A percentile compares a stretch with the other conserved stretches of the same genome.
Evolutionary conservation across 2,329 filamentous ascomycete genomes (phyloP).

Genomic region (Phaeoacremonium minimum): DNA sequence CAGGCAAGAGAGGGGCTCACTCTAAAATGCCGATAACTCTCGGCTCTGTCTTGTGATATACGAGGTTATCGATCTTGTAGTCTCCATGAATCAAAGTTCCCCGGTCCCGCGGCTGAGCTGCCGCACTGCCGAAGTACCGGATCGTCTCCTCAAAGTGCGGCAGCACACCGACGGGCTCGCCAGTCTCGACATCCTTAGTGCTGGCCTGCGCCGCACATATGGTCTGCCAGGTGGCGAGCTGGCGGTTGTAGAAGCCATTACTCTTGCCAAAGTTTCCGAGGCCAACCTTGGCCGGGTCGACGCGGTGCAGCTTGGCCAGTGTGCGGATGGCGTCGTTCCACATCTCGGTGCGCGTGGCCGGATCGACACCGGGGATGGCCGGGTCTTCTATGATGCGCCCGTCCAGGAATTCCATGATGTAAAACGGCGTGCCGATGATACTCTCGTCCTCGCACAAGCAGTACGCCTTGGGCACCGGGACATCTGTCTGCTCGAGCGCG

Average conservation of each 20-base stretch:
- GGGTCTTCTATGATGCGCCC: conserved; percentile 92
- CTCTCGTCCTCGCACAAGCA: conserved; percentile 78
- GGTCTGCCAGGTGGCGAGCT: conserved; percentile 76
- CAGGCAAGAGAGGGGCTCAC: conserved; percentile 33
- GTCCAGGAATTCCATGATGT: conserved; percentile 94
- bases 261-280: conserved; percentile 70
- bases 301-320: conserved; percentile 78
- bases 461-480: conserved; percentile 80
- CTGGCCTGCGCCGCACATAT: conserved; percentile 76
- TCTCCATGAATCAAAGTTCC: conserved; percentile 86
- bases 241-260: conserved; percentile 77
- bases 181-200: conserved; percentile 72
- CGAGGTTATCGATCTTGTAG: conserved; percentile 90
- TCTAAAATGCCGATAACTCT: conserved; percentile 90
- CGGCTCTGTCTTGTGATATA: conserved; percentile 86
- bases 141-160: conserved; percentile 81
- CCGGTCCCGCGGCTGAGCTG: conserved; percentile 70
- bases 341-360: conserved; percentile 69
- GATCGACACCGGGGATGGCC: conserved; percentile 66
- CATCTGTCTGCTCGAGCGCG: conserved; percentile 72
- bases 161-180: conserved; percentile 72
- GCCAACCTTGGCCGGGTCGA: conserved; percentile 62
- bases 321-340: conserved; percentile 83
- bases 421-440: conserved; percentile 87
- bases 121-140: conserved; percentile 67